These are phyloP conservation scores for Wickerhamomyces queroliae DNA, from an alignment of 805 yeast species.

Conservation along the genomic window DNA sequence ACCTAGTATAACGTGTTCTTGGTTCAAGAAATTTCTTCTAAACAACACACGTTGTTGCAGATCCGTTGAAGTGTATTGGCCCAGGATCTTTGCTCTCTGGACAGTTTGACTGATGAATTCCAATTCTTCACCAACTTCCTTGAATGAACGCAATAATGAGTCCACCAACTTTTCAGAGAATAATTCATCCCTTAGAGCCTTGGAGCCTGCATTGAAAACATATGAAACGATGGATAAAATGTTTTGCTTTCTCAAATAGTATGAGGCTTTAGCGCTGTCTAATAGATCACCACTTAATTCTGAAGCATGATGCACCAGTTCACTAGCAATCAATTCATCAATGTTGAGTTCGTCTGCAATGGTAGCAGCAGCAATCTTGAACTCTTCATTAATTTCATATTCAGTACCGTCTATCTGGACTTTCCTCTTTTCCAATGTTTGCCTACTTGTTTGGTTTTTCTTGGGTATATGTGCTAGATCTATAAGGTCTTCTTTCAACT, in stretches of 20 bases:
- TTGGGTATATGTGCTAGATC: constrained; percentile 35
- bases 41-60: constrained; percentile 46
- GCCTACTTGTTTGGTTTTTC: constrained; percentile 42
- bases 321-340: constrained; percentile 75
- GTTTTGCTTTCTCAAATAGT: constrained; percentile 62
- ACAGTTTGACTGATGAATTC: constrained; percentile 46
- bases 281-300: constrained; percentile 39
- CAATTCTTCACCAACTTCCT: constrained; percentile 50
- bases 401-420: constrained; percentile 48
- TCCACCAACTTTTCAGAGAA: constrained; percentile 27
- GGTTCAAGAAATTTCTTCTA: constrained; percentile 56
- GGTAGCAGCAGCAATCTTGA: constrained; percentile 51
- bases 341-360: constrained; percentile 62
- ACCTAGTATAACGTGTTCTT: constrained; percentile 67
- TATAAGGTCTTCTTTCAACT: constrained; percentile 40
- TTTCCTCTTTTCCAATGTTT: constrained; percentile 38
- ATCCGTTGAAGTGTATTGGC: constrained; percentile 37
- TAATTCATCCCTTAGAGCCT: constrained; percentile 18
- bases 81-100: constrained; percentile 47
- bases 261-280: constrained; percentile 64
- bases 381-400: constrained; percentile 59
- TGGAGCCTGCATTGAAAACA: constrained; percentile 24
- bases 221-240: constrained; percentile 62
- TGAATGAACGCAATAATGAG: constrained; percentile 48
- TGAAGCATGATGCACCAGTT: constrained; percentile 49